These are phyloP conservation scores for Astrothelium macrocarpum DNA, from an alignment of 495 filamentous ascomycete genomes.

Conservation along the genomic window DNA sequence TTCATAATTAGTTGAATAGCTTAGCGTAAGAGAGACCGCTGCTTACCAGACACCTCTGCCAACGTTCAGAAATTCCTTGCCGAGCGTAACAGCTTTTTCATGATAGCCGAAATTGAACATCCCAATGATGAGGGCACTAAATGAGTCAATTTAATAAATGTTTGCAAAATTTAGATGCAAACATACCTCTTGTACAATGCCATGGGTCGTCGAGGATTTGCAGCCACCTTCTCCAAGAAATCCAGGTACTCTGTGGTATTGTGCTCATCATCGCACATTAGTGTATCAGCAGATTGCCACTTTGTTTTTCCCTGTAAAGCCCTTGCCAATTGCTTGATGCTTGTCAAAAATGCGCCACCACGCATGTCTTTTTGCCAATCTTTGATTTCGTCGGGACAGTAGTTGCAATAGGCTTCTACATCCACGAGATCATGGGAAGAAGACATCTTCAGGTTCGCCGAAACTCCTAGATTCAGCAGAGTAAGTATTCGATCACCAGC, in stretches of 20 bases:
- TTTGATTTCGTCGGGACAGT: constrained; percentile 64
- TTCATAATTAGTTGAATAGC: constrained; percentile 60
- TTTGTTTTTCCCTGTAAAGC: constrained; percentile 79
- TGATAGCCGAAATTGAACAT: constrained; percentile 71
- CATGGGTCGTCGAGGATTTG: constrained; percentile 41
- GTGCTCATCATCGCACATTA: constrained; percentile 68
- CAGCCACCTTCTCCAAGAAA: constrained; percentile 39
- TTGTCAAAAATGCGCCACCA: constrained; percentile 63
- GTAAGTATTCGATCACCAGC: constrained; percentile 67
- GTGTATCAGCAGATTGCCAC: constrained; percentile 41
- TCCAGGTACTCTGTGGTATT: constrained; percentile 54
- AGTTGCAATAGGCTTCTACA: constrained; percentile 62
- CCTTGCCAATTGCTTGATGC: constrained; percentile 61
- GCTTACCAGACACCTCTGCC: constrained; percentile 58
- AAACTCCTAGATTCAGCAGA: constrained; percentile 63
- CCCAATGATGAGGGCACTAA: constrained; percentile 23
- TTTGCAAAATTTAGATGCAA: constrained; percentile 34
- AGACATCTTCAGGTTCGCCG: constrained; percentile 60
- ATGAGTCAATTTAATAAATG: background rate
- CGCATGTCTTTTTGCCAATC: constrained; percentile 68
- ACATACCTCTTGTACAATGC: constrained; percentile 63
- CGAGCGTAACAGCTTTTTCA: constrained; percentile 56
- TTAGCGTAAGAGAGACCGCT: constrained; percentile 51
- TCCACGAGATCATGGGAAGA: constrained; percentile 67
- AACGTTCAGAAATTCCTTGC: constrained; percentile 49